These are phyloP conservation scores for Petunia hybrid DNA, from an alignment of 305 asterid species.

Conservation along the genomic window DNA sequence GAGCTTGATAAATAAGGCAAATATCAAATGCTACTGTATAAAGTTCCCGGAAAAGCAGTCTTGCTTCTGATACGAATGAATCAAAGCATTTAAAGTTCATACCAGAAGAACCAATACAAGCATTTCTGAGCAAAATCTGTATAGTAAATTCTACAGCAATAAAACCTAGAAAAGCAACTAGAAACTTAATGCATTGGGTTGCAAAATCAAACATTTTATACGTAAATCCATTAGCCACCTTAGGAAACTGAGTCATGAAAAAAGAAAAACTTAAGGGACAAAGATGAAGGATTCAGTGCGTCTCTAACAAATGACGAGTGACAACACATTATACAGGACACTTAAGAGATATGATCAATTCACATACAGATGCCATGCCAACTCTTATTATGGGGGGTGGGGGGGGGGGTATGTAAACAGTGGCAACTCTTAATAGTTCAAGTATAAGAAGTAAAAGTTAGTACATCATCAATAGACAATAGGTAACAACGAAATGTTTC, in stretches of 20 bases:
- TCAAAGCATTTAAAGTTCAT: not conserved
- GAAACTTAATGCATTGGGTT: no score
- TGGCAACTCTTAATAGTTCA: not conserved
- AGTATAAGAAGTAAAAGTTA: not conserved
- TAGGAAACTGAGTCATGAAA: no score
- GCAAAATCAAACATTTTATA: no score
- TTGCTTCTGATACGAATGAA: slow-evolving; percentile 4
- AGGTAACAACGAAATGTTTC: not conserved
- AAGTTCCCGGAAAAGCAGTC: not conserved
- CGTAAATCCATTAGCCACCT: no score
- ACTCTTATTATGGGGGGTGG: not conserved
- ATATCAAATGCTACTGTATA: not conserved
- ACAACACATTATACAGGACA: not conserved
- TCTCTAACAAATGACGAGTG: not conserved
- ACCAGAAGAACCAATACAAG: not conserved
- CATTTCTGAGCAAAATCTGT: not conserved
- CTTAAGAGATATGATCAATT: not conserved
- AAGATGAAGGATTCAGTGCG: no score
- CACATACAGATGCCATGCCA: not conserved
- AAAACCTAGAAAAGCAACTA: not conserved
- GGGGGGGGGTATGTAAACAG: no score
- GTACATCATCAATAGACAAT: not conserved
- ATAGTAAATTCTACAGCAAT: not conserved
- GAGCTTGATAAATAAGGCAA: no score
- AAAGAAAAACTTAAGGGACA: no score